Conservation (phyloP, 2,329 filamentous ascomycete genomes). For the Zymoseptoria crescenta region DNA sequence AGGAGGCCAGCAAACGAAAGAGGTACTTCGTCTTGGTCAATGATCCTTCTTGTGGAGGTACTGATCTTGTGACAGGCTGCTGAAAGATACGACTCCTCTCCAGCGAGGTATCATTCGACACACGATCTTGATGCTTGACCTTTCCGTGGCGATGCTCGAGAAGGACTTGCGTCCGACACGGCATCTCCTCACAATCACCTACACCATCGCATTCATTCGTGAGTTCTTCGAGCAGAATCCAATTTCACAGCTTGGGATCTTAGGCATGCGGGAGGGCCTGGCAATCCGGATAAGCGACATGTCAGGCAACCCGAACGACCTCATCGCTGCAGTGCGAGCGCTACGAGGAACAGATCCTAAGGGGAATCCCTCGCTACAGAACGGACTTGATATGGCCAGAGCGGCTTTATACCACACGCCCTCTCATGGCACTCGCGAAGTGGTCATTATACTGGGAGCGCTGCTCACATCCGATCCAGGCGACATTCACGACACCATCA, state of each 20-base stretch:
- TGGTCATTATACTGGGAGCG: constrained; percentile 86
- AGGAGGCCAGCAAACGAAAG: constrained; percentile 31
- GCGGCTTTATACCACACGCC: constrained; percentile 89
- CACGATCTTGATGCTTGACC: constrained; percentile 80
- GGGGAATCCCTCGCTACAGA: constrained; percentile 61
- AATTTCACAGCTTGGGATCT: constrained; percentile 86
- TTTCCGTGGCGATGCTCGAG: constrained; percentile 88
- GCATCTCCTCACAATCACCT: constrained; percentile 72
- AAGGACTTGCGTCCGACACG: constrained; percentile 89
- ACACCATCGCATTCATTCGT: constrained; percentile 77
- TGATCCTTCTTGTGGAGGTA: background rate
- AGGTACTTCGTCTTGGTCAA: constrained; percentile 14
- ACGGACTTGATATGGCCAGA: constrained; percentile 90
- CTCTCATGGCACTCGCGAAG: constrained; percentile 84
- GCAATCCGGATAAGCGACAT: constrained; percentile 81
- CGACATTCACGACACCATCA: constrained; percentile 88
- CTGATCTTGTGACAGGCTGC: constrained; percentile 47
- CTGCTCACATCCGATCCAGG: constrained; percentile 85
- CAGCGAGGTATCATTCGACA: constrained; percentile 98
- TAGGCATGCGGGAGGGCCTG: constrained; percentile 89
- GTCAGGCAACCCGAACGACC: constrained; percentile 82
- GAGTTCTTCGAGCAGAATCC: constrained; percentile 99
- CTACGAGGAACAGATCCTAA: constrained; percentile 38
- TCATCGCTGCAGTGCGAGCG: constrained; percentile 68
- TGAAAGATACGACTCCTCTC: constrained; percentile 89